A percentile compares a stretch with the other conserved stretches of the same genome.
phyloP scores from a whole-genome alignment of 768 basidiomycete species.

The Tremella yokohamensis region DNA sequence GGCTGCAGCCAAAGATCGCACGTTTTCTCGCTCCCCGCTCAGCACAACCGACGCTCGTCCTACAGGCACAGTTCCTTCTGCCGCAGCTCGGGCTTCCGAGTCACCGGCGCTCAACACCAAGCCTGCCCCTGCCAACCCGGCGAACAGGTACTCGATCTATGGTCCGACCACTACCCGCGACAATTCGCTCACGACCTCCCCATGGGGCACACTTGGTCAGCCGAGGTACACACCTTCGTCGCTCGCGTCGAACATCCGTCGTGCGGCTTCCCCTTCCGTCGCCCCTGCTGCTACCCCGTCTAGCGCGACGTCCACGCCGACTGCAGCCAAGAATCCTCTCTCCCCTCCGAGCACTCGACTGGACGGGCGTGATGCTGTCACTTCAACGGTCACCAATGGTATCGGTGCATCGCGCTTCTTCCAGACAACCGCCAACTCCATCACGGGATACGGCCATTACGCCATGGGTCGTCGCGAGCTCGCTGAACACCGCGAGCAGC shows the following conservation, averaged over 20 bases:
- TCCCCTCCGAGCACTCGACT: constrained; percentile 9
- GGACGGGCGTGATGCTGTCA: neutral
- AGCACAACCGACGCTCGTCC: constrained; percentile 6
- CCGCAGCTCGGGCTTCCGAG: neutral
- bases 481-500: constrained; percentile 47
- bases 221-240: constrained; percentile 4
- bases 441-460: constrained; percentile 31
- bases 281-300: neutral
- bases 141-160: constrained; percentile 37
- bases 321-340: neutral
- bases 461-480: constrained; percentile 43
- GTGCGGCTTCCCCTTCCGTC: neutral
- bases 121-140: constrained; percentile 4
- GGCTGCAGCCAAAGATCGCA: constrained; percentile 23
- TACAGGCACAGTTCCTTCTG: neutral
- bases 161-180: constrained; percentile 32
- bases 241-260: constrained; percentile 1
- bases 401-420: neutral
- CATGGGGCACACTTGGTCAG: constrained; percentile 25
- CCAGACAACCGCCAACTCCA: neutral
- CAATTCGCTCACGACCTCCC: constrained; percentile 15
- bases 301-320: constrained; percentile 1
- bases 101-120: constrained; percentile 4
- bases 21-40: constrained; percentile 28
- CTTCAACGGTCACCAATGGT: neutral